Percentiles rank a stretch among this genome's conserved stretches.
Conservation (phyloP, 176 grass and related monocot species). For the Oryza punctata region DNA sequence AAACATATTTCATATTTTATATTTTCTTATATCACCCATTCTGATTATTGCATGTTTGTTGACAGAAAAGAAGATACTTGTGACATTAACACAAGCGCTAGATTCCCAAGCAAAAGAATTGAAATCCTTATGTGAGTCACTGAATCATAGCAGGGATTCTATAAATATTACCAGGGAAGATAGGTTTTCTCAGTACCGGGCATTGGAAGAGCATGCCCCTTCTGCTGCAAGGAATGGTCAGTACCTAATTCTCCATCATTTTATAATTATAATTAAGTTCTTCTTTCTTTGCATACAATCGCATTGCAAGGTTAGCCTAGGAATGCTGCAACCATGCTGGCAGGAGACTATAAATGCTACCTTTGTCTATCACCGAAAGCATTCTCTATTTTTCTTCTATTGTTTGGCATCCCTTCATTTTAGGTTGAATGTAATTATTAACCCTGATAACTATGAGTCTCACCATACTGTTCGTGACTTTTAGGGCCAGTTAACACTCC, state of each 20-base stretch:
- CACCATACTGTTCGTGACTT: conserved; percentile 35
- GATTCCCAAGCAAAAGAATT: conserved; percentile 90
- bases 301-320: neutral
- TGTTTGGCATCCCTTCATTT: neutral
- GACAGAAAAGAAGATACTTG: conserved; percentile 84
- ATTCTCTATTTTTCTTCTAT: neutral
- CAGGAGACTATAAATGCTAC: neutral
- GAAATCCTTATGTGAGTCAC: conserved; percentile 69
- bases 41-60: conserved; percentile 2
- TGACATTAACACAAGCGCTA: conserved; percentile 70
- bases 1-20: neutral
- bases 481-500: conserved; percentile 61
- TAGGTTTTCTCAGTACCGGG: conserved; percentile 57
- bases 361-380: neutral
- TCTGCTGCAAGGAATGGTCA: conserved; percentile 76
- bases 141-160: conserved; percentile 58
- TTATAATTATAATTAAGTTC: neutral
- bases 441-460: conserved; percentile 8
- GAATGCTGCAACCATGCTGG: neutral
- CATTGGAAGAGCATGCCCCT: conserved; percentile 54
- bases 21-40: neutral
- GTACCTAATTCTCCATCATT: conserved; percentile 26
- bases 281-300: neutral
- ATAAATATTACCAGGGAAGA: conserved; percentile 65
- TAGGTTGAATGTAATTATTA: neutral